Evolutionary conservation across 805 yeast genomes (phyloP).

Genomic region (Komagataella pastoris): DNA sequence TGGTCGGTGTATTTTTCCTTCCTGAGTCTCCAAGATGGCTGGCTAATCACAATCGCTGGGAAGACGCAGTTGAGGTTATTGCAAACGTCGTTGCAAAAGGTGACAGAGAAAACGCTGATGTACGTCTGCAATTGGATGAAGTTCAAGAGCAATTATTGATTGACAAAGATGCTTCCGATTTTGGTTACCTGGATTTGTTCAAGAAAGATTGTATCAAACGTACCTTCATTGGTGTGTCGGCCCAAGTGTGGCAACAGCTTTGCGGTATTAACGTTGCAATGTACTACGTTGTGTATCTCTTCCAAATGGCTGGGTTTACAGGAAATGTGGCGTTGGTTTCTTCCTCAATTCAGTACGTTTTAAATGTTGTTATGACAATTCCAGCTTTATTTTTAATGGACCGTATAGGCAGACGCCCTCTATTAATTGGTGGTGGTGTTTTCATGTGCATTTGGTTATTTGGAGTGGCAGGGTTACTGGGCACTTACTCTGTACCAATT

Average conservation of each 20-base stretch:
- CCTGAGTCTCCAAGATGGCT: conserved; percentile 44
- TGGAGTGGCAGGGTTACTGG: conserved; percentile 34
- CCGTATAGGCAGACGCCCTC: conserved; percentile 54
- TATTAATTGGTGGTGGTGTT: conserved; percentile 34
- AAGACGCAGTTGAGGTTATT: conserved; percentile 25
- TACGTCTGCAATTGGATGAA: conserved; percentile 39
- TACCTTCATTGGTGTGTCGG: conserved; percentile 35
- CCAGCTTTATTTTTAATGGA: conserved; percentile 52
- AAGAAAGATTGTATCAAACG: conserved; percentile 31
- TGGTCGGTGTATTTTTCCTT: conserved; percentile 23
- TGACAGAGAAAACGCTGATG: conserved; percentile 28
- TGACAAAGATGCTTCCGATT: conserved; percentile 33
- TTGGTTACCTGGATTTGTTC: conserved; percentile 38
- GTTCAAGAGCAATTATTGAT: conserved; percentile 41
- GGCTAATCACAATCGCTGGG: conserved; percentile 29
- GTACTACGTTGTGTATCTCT: conserved; percentile 55
- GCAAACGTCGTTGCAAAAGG: conserved; percentile 26
- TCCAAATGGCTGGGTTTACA: conserved; percentile 48
- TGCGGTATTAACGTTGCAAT: conserved; percentile 59
- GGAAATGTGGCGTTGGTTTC: conserved; percentile 39
- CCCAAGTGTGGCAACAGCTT: conserved; percentile 51
- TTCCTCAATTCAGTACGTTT: conserved; percentile 47
- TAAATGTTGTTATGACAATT: conserved; percentile 41
- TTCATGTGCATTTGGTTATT: conserved; percentile 25
- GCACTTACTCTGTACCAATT: conserved; percentile 21